Evolutionary conservation across 345 rosid genomes (phyloP), one percentile per base, ranked within the genome.

Genomic region (Melastoma malabathricum): DNA sequence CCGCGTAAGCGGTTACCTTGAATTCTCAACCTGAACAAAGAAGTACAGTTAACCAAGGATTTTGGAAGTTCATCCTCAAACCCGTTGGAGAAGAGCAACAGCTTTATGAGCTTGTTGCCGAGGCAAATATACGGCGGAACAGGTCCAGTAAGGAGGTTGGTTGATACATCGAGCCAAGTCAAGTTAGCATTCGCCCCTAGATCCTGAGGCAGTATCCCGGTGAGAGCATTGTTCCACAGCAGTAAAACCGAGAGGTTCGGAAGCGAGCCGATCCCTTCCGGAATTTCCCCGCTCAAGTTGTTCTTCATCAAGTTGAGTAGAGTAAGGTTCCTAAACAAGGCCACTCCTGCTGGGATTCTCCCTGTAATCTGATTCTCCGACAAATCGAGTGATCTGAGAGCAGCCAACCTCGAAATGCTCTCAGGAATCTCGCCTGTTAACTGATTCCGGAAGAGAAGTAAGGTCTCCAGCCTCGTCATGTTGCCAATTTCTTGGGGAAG

Each of bases 1-100:
- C 95, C 97, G 59, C 69, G 77, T 31, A 93, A 63, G 4, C 59
- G 69, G 49, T 93, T 93, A 68, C 81, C 61, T 20, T 85, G 94
- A 46, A 51, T 73, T 52, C 99, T 64, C 22, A 93, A 64, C 68
- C 99, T 74, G 39, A 56, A 63, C 10, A 93, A 67, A 2, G 94
- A 66, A 4, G 70, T 53, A 72, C 99, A 93, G 46, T 53, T 72
- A 2, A 78, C 72, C 6, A 93, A 65, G 48, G 73, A 70, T 7
- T 44, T 53, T 0, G 99, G 99, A 3, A 87, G 48, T 27, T 63
- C 62, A 45, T 73, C 69, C 10, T 50, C 18, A 58, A 93, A 72
- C 49, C 43, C 66, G 75, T 93, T 93, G 70, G 89, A 76, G 78
- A 88, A 88, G 55, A 93, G 94, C 7, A 93, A 67, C 54, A 93